These are phyloP conservation scores for Ophiostoma sp. DNA, from an alignment of 2,329 filamentous ascomycete species.

Conservation along the genomic window DNA sequence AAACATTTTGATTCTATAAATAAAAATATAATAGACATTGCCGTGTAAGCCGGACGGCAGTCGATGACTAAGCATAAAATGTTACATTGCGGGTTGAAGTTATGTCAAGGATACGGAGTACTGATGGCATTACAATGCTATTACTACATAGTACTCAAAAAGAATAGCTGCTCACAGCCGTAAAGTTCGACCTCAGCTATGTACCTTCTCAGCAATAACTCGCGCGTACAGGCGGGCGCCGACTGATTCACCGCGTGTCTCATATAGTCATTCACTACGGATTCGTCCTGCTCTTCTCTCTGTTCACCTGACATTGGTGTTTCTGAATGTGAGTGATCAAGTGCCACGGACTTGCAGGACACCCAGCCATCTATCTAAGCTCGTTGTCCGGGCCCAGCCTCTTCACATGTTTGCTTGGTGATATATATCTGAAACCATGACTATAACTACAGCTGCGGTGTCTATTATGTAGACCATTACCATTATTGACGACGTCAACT, in stretches of 20 bases:
- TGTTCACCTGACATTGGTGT: background rate
- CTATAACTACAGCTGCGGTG: background rate
- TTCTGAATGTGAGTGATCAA: background rate
- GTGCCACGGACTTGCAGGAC: background rate
- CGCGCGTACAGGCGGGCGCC: background rate
- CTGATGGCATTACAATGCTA: no score
- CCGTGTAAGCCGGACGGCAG: no score
- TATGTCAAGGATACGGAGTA: no score
- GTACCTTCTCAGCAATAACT: background rate
- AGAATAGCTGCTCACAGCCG: no score
- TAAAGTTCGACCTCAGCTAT: background rate
- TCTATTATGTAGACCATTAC: background rate
- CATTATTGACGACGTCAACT: background rate
- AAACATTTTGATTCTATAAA: no score
- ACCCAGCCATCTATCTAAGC: background rate
- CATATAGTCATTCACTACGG: background rate
- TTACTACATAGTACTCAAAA: no score
- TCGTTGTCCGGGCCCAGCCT: background rate
- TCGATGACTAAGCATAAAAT: no score
- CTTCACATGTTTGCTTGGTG: background rate
- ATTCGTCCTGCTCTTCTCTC: background rate
- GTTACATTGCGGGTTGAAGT: no score
- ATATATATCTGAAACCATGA: background rate
- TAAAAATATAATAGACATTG: no score
- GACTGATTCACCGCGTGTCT: background rate